Evolutionary conservation across 805 yeast genomes (phyloP), one percentile per base, ranked within the genome.

Genomic region (Kluyveromyces aestuarii): DNA sequence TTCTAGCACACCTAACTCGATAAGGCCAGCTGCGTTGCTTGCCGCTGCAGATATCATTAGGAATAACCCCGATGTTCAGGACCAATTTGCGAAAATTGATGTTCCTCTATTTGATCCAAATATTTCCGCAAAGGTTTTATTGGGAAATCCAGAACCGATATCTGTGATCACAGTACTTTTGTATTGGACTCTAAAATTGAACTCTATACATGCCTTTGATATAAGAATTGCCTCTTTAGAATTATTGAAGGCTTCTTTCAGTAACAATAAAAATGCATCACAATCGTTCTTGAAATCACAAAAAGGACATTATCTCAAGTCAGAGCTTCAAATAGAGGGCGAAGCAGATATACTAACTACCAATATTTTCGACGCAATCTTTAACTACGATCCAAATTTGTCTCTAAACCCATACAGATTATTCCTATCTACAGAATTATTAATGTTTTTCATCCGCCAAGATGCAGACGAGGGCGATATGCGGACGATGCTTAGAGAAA

Each of bases 71-170:
- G 76, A 72, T 2, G 75, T 85, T 35, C 99, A 93, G 64, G 68
- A 70, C 13, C 79, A 79, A 50, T 84, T 91, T 56, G 74, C 88
- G 1, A 81, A 80, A 48, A 81, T 91, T 13, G 98, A 93, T 64
- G 96, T 93, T 8, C 99, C 99, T 0, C 87, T 83, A 60, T 72
- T 90, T 48, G 97, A 88, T 59, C 88, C 96, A 10, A 72, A 82
- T 6, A 58, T 79, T 47, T 80, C 81, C 0, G 55, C 61, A 2
- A 52, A 52, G 33, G 53, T 57, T 11, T 55, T 52, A 5, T 21
- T 37, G 14, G 49, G 46, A 7, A 40, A 45, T 56, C 45, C 70
- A 62, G 5, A 58, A 54, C 27, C 76, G 1, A 66, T 87, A 2
- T 91, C 97, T 0, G 95, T 87, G 0, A 72, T 84, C 0, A 72